Base-by-base conservation (phyloP, 2,329 filamentous ascomycete species). In the Paracoccidioides brasiliensis region DNA sequence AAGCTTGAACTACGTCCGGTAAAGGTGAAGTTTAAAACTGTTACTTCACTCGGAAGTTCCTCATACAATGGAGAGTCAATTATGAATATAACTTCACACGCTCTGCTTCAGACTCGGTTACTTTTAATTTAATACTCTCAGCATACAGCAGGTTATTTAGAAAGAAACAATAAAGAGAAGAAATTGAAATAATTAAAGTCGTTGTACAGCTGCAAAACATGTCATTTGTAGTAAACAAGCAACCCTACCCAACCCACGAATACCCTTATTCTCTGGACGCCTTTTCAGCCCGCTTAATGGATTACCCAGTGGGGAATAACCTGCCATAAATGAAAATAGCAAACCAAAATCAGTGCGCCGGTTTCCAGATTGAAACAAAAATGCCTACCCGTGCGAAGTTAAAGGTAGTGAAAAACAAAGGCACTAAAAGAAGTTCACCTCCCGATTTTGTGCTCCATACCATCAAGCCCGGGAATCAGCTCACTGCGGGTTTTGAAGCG, bases 401-500 rank as follows among this genome's bases (percentile, higher is more conserved):
- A 49, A 33, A 49, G 1, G 12, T 14, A 42, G n/a, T 15, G 40
- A 7, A 42, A n/a, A 15, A 46, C 12, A 38, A 46, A 46, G 6
- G n/a, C 33, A 33, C 28, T 22, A n/a, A 49, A 35, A 42, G 37
- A 7, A 14, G 30, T 41, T 15, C n/a, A 3, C 42, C 6, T 15
- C 42, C 10, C 42, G 8, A 6, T 4, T 4, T 52, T 2, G n/a
- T 22, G 14, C 7, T n/a, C 22, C n/a, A 32, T 4, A 30, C 37
- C 22, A n/a, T 40, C 12, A n/a, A 33, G 33, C 0, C 4, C 5
- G 6, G 33, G 28, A 30, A n/a, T 3, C 5, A 41, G 22, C 22
- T 32, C 38, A 54, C 12, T 46, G 32, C 14, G 32, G 42, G 53
- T 67, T 44, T 53, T 71, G 69, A 63, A 72, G 67, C 8, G 66